Evolutionary conservation across 148 eudicot genomes (phyloP), one percentile per base, ranked within the genome.

Genomic region (Simmondsia chinensis): DNA sequence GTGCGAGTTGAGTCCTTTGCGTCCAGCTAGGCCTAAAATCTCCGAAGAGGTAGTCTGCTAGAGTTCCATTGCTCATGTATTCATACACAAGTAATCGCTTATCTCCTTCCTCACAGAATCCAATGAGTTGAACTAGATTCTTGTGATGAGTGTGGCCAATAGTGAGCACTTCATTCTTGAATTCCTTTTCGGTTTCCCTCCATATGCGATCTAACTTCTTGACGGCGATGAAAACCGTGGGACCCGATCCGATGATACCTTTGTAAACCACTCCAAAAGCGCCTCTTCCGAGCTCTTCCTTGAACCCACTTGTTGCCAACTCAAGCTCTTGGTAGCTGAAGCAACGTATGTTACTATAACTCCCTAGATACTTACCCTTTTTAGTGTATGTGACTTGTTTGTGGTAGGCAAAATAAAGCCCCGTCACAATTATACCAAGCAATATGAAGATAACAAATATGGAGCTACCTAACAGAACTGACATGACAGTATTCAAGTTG

Each of bases 111-210:
- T 62, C 48, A 20, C 73, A 68, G 43, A 45, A 68, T 28, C 73
- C 68, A 27, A 68, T 29, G 20, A 68, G 34, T 1, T 57, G 51
- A 15, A 62, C 73, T 38, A 68, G 39, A 32, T 68, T 62, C 46
- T 50, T 57, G 47, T 62, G 73, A 22, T 58, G 54, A 22, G 68
- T 68, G 31, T 14, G 41, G 22, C 52, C 62, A 24, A 67, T 67
- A 11, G 33, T 52, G 6, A 43, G 48, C 0, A 67, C 65, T 30
- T 67, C 72, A 4, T 57, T 28, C 18, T 32, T 33, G 21, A 67
- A 67, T 39, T 67, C 76, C 56, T 66, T 71, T 17, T 71, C 68
- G 54, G 35, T 54, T 35, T 71, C 64, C 54, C 66, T 21, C 57
- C n/a, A n/a, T n/a, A n/a, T n/a, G n/a, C n/a, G n/a, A n/a, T n/a